These are phyloP conservation scores for Chaetomium cochliodes DNA, from an alignment of 495 filamentous ascomycete genomes.

Conservation along the genomic window DNA sequence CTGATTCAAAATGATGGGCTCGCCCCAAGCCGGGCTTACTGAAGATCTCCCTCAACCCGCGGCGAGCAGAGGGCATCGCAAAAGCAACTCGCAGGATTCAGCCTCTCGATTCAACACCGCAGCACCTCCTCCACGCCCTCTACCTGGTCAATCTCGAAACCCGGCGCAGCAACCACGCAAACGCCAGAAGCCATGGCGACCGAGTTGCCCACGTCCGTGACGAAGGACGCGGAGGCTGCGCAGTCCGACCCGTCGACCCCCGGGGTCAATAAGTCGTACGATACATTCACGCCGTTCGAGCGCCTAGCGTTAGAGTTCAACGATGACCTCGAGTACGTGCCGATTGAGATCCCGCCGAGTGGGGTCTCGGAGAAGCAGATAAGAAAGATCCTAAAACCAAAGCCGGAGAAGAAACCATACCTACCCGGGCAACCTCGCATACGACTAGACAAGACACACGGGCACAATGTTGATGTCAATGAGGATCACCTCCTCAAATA, in stretches of 20 bases:
- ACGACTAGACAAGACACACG: conserved; percentile 12
- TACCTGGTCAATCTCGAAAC: background rate
- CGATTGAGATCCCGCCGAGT: background rate
- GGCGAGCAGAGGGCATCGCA: background rate
- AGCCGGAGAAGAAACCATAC: conserved; percentile 19
- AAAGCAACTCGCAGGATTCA: background rate
- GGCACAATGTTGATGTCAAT: background rate
- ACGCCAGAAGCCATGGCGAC: conserved; percentile 2
- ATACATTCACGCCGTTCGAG: conserved; percentile 11
- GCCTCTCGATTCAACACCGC: background rate
- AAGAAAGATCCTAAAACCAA: conserved; percentile 18
- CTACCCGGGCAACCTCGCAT: conserved; percentile 35
- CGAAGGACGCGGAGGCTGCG: background rate
- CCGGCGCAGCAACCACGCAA: background rate
- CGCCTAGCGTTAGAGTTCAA: conserved; percentile 24
- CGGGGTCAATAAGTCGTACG: background rate
- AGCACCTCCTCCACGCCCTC: background rate
- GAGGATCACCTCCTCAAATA: conserved; percentile 21
- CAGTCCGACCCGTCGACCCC: conserved; percentile 1
- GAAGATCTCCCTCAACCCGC: background rate
- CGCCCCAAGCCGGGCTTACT: background rate
- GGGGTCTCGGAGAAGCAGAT: background rate
- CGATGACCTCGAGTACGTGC: conserved; percentile 20
- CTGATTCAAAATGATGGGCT: conserved; percentile 15
- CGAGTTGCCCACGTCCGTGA: background rate